Evolutionary conservation across 2,329 filamentous ascomycete genomes (phyloP).

Genomic region (Calonectria montana): DNA sequence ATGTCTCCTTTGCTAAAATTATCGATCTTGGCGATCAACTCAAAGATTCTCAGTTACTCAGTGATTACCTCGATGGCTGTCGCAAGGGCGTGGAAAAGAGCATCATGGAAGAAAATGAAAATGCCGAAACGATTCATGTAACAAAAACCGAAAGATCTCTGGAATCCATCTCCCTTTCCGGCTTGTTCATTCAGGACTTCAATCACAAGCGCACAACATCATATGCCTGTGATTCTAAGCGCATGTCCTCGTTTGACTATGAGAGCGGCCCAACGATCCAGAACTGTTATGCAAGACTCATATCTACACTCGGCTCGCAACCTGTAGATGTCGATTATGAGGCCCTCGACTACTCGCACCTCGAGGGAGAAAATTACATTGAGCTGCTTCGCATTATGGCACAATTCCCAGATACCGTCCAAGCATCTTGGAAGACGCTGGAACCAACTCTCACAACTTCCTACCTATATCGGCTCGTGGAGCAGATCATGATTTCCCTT

Average conservation of each 20-base stretch:
- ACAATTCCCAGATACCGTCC: conserved; percentile 73
- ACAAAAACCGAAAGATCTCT: conserved; percentile 26
- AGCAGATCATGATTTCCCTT: conserved; percentile 48
- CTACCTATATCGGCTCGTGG: conserved; percentile 57
- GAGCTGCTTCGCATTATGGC: conserved; percentile 65
- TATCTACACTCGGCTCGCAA: conserved; percentile 10
- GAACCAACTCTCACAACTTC: conserved; percentile 75
- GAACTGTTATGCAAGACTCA: conserved; percentile 38
- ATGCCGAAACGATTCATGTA: conserved; percentile 1
- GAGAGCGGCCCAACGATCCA: conserved; percentile 35
- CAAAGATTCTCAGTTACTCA: conserved; percentile 28
- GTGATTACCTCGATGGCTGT: conserved; percentile 33
- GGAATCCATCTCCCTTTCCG: conserved; percentile 28
- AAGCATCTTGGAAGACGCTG: conserved; percentile 73
- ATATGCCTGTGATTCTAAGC: conserved; percentile 38
- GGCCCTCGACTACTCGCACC: conserved; percentile 15
- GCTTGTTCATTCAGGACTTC: conserved; percentile 39
- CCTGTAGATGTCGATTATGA: conserved; percentile 24
- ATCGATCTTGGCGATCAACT: conserved; percentile 28
- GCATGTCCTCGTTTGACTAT: conserved; percentile 46
- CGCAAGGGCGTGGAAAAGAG: conserved; percentile 6
- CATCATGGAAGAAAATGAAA: conserved; percentile 4
- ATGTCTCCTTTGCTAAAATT: conserved; percentile 68
- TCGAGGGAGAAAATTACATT: conserved; percentile 37
- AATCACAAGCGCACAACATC: conserved; percentile 39